Evolutionary conservation across 2,329 filamentous ascomycete species (phyloP).

Genomic region (Gaeumannomyces sp.): DNA sequence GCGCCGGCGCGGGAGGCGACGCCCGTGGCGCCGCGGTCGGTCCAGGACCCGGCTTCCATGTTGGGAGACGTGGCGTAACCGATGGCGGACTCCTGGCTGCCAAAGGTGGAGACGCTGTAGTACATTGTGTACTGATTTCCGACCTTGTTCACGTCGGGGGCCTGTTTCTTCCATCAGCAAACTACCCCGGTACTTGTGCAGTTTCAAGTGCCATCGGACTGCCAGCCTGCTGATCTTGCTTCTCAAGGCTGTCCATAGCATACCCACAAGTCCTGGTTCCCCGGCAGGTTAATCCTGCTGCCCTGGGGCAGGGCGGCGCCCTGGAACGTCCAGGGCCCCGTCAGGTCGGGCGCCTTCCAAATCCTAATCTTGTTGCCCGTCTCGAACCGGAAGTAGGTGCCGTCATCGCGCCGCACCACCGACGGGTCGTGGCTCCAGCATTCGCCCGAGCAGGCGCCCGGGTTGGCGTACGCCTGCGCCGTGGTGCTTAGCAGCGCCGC

Average conservation of each 20-base stretch:
- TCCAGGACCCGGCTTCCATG: slow-evolving; percentile 53
- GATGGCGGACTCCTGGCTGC: slow-evolving; percentile 54
- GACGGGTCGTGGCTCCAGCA: slow-evolving; percentile 29
- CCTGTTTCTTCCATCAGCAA: slow-evolving; percentile 27
- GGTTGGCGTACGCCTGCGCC: slow-evolving; percentile 13
- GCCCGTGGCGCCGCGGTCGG: slow-evolving; percentile 49
- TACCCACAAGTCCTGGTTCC: slow-evolving; percentile 35
- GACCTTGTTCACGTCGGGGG: slow-evolving; percentile 56
- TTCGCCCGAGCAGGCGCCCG: slow-evolving; percentile 25
- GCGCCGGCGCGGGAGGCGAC: slow-evolving; percentile 37
- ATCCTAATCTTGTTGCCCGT: slow-evolving; percentile 35
- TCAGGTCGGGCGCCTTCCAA: slow-evolving; percentile 29
- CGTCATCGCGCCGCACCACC: slow-evolving; percentile 32
- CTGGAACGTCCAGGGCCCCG: slow-evolving; percentile 34
- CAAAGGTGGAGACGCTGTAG: slow-evolving; percentile 57
- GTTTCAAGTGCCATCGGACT: too few species aligned
- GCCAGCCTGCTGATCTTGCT: too few species aligned
- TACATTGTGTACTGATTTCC: slow-evolving; percentile 57
- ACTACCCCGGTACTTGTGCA: not conserved
- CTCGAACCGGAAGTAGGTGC: slow-evolving; percentile 36
- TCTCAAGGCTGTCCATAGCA: slow-evolving; percentile 4
- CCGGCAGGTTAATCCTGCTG: slow-evolving; percentile 29
- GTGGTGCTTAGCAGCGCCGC: not conserved
- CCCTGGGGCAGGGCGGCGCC: slow-evolving; percentile 31
- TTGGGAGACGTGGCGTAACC: slow-evolving; percentile 42